These are phyloP conservation scores for Delphinella strobiligena DNA, from an alignment of 2,329 filamentous ascomycete genomes.

Conservation along the genomic window DNA sequence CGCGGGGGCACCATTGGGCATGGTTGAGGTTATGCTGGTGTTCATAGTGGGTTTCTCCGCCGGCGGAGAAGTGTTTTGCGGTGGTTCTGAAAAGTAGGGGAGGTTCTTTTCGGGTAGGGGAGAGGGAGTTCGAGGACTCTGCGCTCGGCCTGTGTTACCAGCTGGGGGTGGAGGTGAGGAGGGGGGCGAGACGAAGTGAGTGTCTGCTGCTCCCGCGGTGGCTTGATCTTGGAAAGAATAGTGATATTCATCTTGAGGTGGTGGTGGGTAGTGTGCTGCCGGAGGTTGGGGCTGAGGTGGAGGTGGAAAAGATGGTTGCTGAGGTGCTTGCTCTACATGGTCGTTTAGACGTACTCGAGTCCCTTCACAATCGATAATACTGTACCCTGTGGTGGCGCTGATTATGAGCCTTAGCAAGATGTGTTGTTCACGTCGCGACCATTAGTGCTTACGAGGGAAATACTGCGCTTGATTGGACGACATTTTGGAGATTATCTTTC, in stretches of 20 bases:
- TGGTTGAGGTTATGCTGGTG: constrained; percentile 16
- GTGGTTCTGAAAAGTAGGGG: constrained; percentile 26
- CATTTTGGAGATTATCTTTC: constrained; percentile 1
- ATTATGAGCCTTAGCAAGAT: neutral
- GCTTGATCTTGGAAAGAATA: neutral
- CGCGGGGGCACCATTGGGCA: constrained; percentile 29
- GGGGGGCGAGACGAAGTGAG: constrained; percentile 5
- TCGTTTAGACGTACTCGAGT: neutral
- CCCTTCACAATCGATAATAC: constrained; percentile 2
- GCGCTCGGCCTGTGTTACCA: constrained; percentile 2
- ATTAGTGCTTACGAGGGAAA: constrained; percentile 18
- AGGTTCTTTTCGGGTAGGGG: too few relatives aligned
- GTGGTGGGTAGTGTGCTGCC: constrained; percentile 1
- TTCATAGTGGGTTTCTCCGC: constrained; percentile 21
- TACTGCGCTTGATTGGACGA: constrained; percentile 16
- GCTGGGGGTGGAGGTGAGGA: constrained; percentile 5
- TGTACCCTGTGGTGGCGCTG: constrained; percentile 13
- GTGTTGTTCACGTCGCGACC: neutral
- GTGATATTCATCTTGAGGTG: constrained; percentile 1
- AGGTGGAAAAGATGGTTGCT: constrained; percentile 5
- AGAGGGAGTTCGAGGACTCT: too few relatives aligned
- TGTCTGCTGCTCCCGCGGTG: neutral
- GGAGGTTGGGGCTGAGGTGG: constrained; percentile 5
- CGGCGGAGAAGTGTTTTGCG: constrained; percentile 18
- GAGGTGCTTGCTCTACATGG: constrained; percentile 2